Evolutionary conservation across 495 filamentous ascomycete genomes (phyloP).

Genomic region (Xylaria curta): DNA sequence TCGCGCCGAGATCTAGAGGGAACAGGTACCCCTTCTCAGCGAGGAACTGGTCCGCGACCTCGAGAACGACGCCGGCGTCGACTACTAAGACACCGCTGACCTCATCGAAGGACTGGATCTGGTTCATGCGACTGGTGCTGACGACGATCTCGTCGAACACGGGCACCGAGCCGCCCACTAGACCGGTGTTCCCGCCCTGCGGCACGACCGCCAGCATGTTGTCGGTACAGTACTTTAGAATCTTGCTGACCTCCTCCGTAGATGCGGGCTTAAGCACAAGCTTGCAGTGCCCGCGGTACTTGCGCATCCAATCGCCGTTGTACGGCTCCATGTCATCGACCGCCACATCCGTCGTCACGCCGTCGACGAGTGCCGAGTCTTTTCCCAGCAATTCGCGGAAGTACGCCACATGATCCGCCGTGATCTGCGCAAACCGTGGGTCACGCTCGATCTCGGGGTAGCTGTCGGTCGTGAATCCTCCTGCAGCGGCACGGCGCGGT

Average conservation of each 20-base stretch:
- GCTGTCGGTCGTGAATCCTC: constrained; percentile 80
- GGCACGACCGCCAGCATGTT: constrained; percentile 92
- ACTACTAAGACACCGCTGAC: constrained; percentile 89
- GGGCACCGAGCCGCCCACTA: constrained; percentile 93
- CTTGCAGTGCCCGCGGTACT: constrained; percentile 89
- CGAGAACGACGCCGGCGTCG: constrained; percentile 90
- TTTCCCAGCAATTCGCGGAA: constrained; percentile 79
- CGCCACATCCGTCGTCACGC: constrained; percentile 70
- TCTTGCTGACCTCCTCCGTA: constrained; percentile 84
- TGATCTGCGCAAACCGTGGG: constrained; percentile 72
- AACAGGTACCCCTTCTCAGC: constrained; percentile 83
- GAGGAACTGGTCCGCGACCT: constrained; percentile 83
- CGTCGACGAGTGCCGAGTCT: constrained; percentile 82
- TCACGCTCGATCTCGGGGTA: constrained; percentile 86
- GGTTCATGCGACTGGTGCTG: constrained; percentile 85
- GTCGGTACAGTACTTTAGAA: constrained; percentile 92
- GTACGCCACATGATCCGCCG: constrained; percentile 75
- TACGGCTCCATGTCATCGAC: constrained; percentile 84
- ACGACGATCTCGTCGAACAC: constrained; percentile 98
- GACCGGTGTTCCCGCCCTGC: constrained; percentile 94
- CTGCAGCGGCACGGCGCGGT: constrained; percentile 48
- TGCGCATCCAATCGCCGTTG: constrained; percentile 99
- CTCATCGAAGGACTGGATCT: constrained; percentile 88
- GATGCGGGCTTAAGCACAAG: constrained; percentile 84
- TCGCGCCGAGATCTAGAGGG: constrained; percentile 93